Percentiles rank a stretch among this genome's conserved stretches.
Evolutionary conservation across 108 stramenopile species (phyloP).

Genomic region (Epipyxis sp.): DNA sequence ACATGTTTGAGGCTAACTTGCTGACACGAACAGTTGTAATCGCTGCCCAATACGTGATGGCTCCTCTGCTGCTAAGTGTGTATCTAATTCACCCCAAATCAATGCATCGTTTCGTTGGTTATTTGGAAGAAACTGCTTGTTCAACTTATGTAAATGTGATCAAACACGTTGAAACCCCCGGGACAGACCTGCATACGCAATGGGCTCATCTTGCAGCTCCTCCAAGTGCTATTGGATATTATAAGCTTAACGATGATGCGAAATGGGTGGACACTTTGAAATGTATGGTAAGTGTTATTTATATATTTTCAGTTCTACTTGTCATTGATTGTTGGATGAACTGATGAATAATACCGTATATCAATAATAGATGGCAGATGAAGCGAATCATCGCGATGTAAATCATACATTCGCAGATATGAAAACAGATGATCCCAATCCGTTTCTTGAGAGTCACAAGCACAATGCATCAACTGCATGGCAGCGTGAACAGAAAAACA

Average conservation of each 20-base stretch:
- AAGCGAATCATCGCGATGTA: slow-evolving; percentile 89
- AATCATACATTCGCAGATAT: slow-evolving; percentile 66
- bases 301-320: not conserved
- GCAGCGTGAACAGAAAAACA: too few relatives aligned
- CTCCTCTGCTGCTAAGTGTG: slow-evolving; percentile 65
- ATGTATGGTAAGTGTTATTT: slow-evolving; percentile 15
- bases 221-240: slow-evolving; percentile 56
- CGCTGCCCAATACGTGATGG: slow-evolving; percentile 63
- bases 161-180: slow-evolving; percentile 70
- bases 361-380: slow-evolving; percentile 74
- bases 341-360: not conserved
- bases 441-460: slow-evolving; percentile 19
- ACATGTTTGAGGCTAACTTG: slow-evolving; percentile 70
- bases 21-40: slow-evolving; percentile 66
- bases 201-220: slow-evolving; percentile 68
- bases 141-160: slow-evolving; percentile 83
- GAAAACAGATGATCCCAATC: slow-evolving; percentile 46
- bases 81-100: slow-evolving; percentile 82
- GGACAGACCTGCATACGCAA: slow-evolving; percentile 54
- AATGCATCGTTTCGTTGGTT: slow-evolving; percentile 94
- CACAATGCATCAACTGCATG: slow-evolving; percentile 21
- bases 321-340: not conserved
- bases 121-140: slow-evolving; percentile 89
- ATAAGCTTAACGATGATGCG: slow-evolving; percentile 60
- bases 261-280: not conserved